A percentile compares a stretch with the other conserved stretches of the same genome.
phyloP scores from a whole-genome alignment of 129 eudicot genomes.

The Ambrosia trifida region DNA sequence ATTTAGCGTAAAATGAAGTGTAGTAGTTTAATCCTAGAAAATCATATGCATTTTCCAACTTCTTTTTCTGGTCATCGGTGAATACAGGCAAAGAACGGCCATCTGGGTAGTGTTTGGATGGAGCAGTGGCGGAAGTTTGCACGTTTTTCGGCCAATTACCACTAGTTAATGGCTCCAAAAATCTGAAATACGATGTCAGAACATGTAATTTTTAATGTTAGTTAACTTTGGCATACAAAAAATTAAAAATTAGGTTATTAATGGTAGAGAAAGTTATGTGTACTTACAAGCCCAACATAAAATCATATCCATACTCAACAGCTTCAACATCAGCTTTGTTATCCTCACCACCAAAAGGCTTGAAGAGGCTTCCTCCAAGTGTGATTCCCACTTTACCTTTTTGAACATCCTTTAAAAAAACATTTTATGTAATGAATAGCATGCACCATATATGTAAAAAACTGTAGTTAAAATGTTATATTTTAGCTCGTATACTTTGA shows the following conservation, averaged over 20 bases:
- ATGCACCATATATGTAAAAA: neutral
- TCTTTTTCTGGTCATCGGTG: too few species aligned
- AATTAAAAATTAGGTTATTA: too few species aligned
- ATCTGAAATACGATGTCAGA: slow-evolving; percentile 30
- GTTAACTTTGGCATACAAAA: neutral
- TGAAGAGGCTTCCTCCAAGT: too few species aligned
- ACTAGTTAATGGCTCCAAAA: slow-evolving; percentile 45
- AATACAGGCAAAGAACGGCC: slow-evolving; percentile 20
- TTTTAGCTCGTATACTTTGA: slow-evolving; percentile 11
- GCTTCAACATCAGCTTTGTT: too few species aligned
- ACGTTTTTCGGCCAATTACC: slow-evolving; percentile 54
- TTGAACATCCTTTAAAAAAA: slow-evolving; percentile 25
- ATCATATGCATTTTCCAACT: too few species aligned
- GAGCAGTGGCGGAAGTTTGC: slow-evolving; percentile 25
- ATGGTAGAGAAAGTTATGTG: too few species aligned
- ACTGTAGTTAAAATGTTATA: neutral
- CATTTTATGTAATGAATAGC: neutral
- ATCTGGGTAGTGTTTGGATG: slow-evolving; percentile 25
- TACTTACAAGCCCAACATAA: too few species aligned
- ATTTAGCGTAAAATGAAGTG: too few species aligned
- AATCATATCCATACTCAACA: too few species aligned
- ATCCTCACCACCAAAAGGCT: too few species aligned
- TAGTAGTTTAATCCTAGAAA: too few species aligned
- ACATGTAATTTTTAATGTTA: neutral
- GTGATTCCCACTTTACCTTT: slow-evolving; percentile 40